Base-by-base conservation (phyloP, 306 rosid species). In the Dryas drummondii region DNA sequence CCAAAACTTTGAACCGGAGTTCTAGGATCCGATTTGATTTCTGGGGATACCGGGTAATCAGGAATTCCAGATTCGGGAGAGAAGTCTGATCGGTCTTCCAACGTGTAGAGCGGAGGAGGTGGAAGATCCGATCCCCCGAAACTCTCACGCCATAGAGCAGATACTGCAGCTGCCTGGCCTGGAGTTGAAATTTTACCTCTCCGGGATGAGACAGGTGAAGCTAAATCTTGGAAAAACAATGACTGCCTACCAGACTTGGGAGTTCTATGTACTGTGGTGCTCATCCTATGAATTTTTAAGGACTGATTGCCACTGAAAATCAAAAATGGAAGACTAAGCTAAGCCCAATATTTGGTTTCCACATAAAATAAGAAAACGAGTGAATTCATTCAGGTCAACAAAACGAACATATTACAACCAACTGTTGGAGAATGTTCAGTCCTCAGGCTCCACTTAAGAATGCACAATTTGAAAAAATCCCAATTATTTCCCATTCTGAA, bases 1-100 rank as follows among this genome's bases (percentile, higher is more conserved):
- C 82, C 84, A 56, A 83, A 72, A 81, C 84, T 76, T 72, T 84
- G 94, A 47, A 76, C 52, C 3, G 91, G 91, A 73, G 89, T 80
- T 72, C 88, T 87, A 10, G 85, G 84, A 69, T 91, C 96, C 9
- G 96, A 86, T 83, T 85, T 96, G 75, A 79, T 45, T 84, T 92
- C 97, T 0, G 99, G 98, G 48, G 98, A 92, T 68, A 92, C 27
- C 53, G 96, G 98, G 72, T 87, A 92, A 82, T 90, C 99, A 0
- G 76, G 90, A 70, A 96, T 86, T 70, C 98, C 99, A 32, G 90
- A 89, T 70, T 96, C 99, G 26, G 98, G 98, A 79, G 99, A 90
- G 64, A 90, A 87, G 59, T 92, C 98, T 6, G 92, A 92, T 47
- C 91, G 88, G 83, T 96, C 99, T 69, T 96, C 99, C 86, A 96